Base-by-base conservation (phyloP, 441 rosid genomes). In the Eruca vesicaria region DNA sequence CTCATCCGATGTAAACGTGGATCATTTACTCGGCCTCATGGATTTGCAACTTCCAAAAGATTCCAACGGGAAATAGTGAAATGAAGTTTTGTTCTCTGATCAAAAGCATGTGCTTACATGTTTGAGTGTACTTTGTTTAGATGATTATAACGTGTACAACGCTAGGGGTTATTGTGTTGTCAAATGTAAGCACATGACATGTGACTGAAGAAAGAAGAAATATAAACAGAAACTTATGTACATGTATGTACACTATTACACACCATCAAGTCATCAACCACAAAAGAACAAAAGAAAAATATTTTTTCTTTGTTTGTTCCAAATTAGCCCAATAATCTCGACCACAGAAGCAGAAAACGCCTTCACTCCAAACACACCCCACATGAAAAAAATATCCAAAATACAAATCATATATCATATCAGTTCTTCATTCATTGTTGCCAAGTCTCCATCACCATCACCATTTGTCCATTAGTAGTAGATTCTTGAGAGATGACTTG, bases 21-120 rank as follows among this genome's bases (percentile, higher is more conserved):
- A 80, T 73, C 82, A 82, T 75, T 82, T 79, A 87, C 87, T 83
- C 90, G 88, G n/a, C n/a, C n/a, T n/a, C n/a, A n/a, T n/a, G n/a
- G n/a, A n/a, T n/a, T n/a, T n/a, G n/a, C n/a, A n/a, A n/a, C n/a
- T n/a, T n/a, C n/a, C n/a, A n/a, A n/a, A n/a, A n/a, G n/a, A n/a
- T n/a, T n/a, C n/a, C 94, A 50, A 83, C 88, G 26, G 3, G 26
- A 23, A 23, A 23, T 23, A 23, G 26, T 23, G 26, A 23, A 23
- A 23, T 23, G 26, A 23, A 23, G 26, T 23, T 23, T 23, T 23
- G 26, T 23, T n/a, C 26, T 23, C 26, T 1, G 26, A 23, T 23
- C 26, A 23, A 23, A 23, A 23, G 26, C 26, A 3, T 23, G 26
- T 23, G 26, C 26, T n/a, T 1, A 23, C 26, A 23, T 23, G 26